Evolutionary conservation across 225 moss, liverwort and hornwort genomes (phyloP), one percentile per base, ranked within the genome.

Genomic region (Straminergon stramineum): DNA sequence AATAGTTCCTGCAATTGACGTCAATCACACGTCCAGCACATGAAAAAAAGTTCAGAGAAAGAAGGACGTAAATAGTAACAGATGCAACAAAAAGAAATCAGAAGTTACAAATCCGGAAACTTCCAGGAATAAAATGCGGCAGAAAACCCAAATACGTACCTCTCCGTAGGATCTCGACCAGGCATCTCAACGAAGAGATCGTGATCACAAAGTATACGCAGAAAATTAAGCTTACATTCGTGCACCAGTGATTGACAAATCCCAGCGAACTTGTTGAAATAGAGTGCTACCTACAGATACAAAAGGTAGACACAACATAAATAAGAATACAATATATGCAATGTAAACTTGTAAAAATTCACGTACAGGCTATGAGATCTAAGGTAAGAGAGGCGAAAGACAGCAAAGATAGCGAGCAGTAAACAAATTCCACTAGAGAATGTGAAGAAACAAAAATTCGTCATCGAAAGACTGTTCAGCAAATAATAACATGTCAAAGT

Each of bases 151-250:
- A 86, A 21, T 32, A 56, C 70, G 41, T 88, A 98, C 98, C 98
- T 94, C 91, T 98, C 98, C 86, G 98, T 94, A 82, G 98, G 98
- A 87, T 98, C 97, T 89, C 98, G 94, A 71, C 98, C 98, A 88
- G 98, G 98, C 98, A 98, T 97, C 92, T 98, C 98, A 89, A 97
- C 95, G 92, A 98, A 98, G 89, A 98, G 93, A 91, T 98, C 98
- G 89, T 98, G 98, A 87, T 98, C 98, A 89, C 97, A 97, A 28
- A 98, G 93, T 88, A 98, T 95, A 84, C 94, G 96, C 83, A 98
- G 91, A 94, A 98, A 98, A 84, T 94, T 95, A 77, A 98, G 96
- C 93, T 98, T 98, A 91, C 98, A 98, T 87, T 98, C 98, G 86
- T 98, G 98, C 84, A 98, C 92, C 68, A 93, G 89, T 89, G 95